These are phyloP conservation scores for Nemania abortiva DNA, from an alignment of 2,329 filamentous ascomycete genomes.

Conservation along the genomic window DNA sequence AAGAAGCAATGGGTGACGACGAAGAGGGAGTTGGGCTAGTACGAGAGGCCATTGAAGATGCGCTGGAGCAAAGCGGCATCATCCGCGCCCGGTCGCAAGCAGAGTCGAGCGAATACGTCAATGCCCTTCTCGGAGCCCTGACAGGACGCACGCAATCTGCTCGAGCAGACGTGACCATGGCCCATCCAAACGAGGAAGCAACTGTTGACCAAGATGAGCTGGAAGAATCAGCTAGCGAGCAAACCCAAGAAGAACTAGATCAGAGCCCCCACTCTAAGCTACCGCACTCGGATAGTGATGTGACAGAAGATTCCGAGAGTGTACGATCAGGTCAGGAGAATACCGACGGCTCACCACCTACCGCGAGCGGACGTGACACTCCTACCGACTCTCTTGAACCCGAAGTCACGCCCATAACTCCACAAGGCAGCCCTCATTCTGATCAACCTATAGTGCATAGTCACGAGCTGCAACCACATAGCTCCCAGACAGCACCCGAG, in stretches of 20 bases:
- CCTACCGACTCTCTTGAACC: neutral
- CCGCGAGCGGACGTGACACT: neutral
- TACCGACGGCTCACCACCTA: neutral
- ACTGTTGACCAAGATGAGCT: slow-evolving; percentile 27
- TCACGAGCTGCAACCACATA: neutral
- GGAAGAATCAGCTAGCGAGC: slow-evolving; percentile 14
- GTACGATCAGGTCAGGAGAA: neutral
- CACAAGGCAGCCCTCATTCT: neutral
- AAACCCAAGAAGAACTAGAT: slow-evolving; percentile 16
- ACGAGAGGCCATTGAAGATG: slow-evolving; percentile 66
- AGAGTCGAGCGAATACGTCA: slow-evolving; percentile 63
- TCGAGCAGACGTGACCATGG: slow-evolving; percentile 14
- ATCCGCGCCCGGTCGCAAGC: slow-evolving; percentile 59
- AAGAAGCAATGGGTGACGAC: slow-evolving; percentile 69
- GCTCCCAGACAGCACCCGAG: slow-evolving; percentile 10
- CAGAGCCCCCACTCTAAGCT: neutral
- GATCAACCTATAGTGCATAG: neutral
- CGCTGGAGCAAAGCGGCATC: slow-evolving; percentile 66
- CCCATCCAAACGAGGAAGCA: slow-evolving; percentile 28
- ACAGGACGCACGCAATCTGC: slow-evolving; percentile 49
- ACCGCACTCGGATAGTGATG: neutral
- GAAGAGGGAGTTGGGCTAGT: slow-evolving; percentile 64
- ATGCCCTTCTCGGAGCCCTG: slow-evolving; percentile 64
- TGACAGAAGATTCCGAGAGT: slow-evolving; percentile 9
- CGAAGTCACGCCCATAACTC: neutral